A percentile compares a stretch with the other conserved stretches of the same genome.
phyloP scores from a whole-genome alignment of 345 rosid species.

The Moringa oleifera region DNA sequence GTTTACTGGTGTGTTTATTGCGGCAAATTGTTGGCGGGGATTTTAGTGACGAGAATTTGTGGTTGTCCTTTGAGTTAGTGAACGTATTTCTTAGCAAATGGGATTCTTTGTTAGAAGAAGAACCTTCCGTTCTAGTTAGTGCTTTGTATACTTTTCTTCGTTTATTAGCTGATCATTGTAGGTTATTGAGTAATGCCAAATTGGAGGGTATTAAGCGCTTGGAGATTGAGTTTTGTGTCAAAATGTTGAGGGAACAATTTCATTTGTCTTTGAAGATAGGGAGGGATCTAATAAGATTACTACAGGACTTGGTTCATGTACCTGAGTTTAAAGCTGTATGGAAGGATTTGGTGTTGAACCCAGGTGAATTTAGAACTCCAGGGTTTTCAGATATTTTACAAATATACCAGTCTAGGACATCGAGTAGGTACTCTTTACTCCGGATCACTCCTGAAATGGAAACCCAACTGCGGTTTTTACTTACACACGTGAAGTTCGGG shows the following conservation, averaged over 20 bases:
- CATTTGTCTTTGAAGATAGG: constrained; percentile 61
- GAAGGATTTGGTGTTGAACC: constrained; percentile 53
- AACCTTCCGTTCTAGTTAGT: constrained; percentile 47
- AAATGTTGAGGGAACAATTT: constrained; percentile 68
- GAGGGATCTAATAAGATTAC: constrained; percentile 61
- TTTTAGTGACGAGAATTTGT: constrained; percentile 56
- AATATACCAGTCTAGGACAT: constrained; percentile 50
- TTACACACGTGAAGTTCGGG: constrained; percentile 67
- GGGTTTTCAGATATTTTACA: constrained; percentile 45
- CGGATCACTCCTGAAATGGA: constrained; percentile 69
- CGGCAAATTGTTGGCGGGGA: constrained; percentile 73
- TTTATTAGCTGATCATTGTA: constrained; percentile 69
- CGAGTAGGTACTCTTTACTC: constrained; percentile 59
- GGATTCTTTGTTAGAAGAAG: constrained; percentile 53
- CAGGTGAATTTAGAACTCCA: constrained; percentile 28
- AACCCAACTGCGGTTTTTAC: constrained; percentile 63
- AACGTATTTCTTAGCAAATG: constrained; percentile 41
- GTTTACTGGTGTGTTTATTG: constrained; percentile 44
- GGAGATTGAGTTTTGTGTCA: constrained; percentile 68
- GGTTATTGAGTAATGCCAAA: constrained; percentile 20
- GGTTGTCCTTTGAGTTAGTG: constrained; percentile 70
- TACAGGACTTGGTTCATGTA: constrained; percentile 76
- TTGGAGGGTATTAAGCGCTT: constrained; percentile 42
- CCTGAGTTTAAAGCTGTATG: constrained; percentile 54
- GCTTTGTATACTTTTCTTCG: constrained; percentile 66